Base-by-base conservation (phyloP, 2,329 filamentous ascomycete genomes). In the Fusarium anguioides region DNA sequence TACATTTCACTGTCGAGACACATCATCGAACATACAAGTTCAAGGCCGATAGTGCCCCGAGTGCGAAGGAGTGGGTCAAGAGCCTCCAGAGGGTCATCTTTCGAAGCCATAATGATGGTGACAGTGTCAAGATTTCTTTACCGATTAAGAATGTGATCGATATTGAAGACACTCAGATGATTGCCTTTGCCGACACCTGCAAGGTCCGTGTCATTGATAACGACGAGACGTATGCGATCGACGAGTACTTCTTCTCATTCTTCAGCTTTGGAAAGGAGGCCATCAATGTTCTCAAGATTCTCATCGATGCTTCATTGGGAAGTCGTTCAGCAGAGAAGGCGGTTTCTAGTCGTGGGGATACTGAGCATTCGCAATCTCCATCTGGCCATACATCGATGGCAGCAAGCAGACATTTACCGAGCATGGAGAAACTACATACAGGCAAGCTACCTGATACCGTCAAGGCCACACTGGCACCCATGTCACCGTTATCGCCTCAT, bases 171-270 rank as follows among this genome's bases (percentile, higher is more conserved):
- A 96, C 91, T 45, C 90, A 93, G 56, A 93, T 97, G 80, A 86
- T 97, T 54, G 93, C 96, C 66, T 94, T 97, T 77, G 93, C 94
- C 21, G 93, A 97, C 65, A 98, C 96, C 0, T 91, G 96, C 81
- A 97, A 97, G 79, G 89, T 99, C 64, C 88, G 93, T 35, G 93
- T 97, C 40, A 89, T 98, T 56, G 94, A 97, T 74, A 96, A 94
- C 67, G 93, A 96, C 67, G 95, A 97, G 78, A 96, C 93, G 0
- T 98, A 92, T 79, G 94, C 94, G 4, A 92, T 98, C 66, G 96
- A 99, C 73, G 96, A 99, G 89, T 97, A 98, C 76, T 98, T 96
- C 77, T 98, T 99, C 77, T 96, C 94, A 0, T 98, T 98, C 79
- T 97, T 97, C 76, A 91, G 88, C 69, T 90, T 90, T 65, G 94